Percentiles rank a stretch among this genome's conserved stretches.
phyloP scores from a whole-genome alignment of 208 protist genomes.

The Acanthamoeba lenticulata region DNA sequence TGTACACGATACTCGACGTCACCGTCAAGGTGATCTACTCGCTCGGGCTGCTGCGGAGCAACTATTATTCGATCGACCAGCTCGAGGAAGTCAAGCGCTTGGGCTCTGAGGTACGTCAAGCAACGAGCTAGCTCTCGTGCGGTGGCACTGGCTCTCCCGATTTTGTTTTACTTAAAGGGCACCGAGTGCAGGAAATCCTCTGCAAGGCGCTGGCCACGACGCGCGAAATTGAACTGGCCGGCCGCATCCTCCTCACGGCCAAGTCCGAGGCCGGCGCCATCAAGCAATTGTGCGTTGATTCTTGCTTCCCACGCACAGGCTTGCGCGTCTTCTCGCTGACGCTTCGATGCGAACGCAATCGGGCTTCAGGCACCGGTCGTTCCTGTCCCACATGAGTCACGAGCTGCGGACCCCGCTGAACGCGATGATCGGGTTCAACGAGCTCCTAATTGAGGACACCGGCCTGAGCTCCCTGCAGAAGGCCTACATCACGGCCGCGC shows the following conservation, averaged over 20 bases:
- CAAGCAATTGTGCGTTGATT: background rate
- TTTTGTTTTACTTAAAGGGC: no score
- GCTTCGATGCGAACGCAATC: background rate
- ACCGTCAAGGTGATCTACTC: background rate
- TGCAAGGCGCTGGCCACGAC: background rate
- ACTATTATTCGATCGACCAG: constrained; percentile 5
- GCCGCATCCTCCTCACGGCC: background rate
- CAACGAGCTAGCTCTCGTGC: no score
- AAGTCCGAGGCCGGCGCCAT: background rate
- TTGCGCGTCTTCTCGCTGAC: no score
- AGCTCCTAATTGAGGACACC: background rate
- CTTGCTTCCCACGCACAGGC: background rate
- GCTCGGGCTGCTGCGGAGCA: background rate
- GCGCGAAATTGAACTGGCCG: background rate
- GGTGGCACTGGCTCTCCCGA: no score
- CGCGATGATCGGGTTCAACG: constrained; percentile 16
- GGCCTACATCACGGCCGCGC: background rate
- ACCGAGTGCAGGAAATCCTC: background rate
- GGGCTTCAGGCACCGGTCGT: background rate
- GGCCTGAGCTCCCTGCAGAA: background rate
- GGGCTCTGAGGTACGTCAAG: background rate
- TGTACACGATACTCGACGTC: background rate
- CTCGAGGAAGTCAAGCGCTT: background rate
- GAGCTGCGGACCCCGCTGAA: constrained; percentile 1
- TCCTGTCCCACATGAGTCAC: background rate